These are phyloP conservation scores for Claviceps monticola DNA, from an alignment of 2,329 filamentous ascomycete species.

Conservation along the genomic window DNA sequence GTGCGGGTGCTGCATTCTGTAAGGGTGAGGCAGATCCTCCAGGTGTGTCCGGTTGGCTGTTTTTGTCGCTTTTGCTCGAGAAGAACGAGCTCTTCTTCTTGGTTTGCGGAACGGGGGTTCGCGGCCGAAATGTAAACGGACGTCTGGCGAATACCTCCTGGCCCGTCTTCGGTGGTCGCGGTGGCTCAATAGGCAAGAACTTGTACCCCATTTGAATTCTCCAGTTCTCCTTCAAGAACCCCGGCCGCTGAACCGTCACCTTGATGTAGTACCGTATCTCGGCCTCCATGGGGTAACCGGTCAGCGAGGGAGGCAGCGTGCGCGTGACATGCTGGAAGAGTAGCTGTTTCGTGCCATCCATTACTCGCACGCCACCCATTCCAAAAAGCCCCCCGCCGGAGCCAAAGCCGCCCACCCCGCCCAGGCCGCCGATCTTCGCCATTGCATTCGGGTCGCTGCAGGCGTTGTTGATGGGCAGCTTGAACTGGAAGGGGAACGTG, in stretches of 20 bases:
- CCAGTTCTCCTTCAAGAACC: conserved; percentile 83
- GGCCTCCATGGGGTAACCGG: conserved; percentile 73
- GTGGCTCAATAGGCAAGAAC: conserved; percentile 86
- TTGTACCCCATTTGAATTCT: conserved; percentile 57
- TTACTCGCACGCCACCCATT: conserved; percentile 40
- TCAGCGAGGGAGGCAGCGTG: conserved; percentile 78
- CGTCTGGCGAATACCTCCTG: conserved; percentile 79
- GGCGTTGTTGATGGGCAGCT: conserved; percentile 63
- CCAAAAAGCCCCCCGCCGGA: conserved; percentile 32
- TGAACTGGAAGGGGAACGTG: conserved; percentile 66
- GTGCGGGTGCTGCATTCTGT: conserved; percentile 20
- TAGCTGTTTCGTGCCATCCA: conserved; percentile 49
- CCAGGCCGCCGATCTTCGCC: conserved; percentile 38
- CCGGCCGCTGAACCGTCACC: conserved; percentile 80
- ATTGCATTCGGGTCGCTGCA: conserved; percentile 44
- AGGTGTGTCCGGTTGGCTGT: conserved; percentile 8
- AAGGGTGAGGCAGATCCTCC: conserved; percentile 17
- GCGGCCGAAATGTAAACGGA: conserved; percentile 42
- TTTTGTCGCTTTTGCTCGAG: conserved; percentile 20
- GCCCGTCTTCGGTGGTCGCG: conserved; percentile 49
- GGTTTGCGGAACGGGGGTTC: conserved; percentile 15
- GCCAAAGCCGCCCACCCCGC: conserved; percentile 37
- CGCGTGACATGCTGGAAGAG: conserved; percentile 61
- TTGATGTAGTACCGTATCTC: conserved; percentile 93
- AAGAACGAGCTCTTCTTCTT: conserved; percentile 48